Evolutionary conservation across 2,329 filamentous ascomycete species (phyloP).

Genomic region (Alternaria triticina): DNA sequence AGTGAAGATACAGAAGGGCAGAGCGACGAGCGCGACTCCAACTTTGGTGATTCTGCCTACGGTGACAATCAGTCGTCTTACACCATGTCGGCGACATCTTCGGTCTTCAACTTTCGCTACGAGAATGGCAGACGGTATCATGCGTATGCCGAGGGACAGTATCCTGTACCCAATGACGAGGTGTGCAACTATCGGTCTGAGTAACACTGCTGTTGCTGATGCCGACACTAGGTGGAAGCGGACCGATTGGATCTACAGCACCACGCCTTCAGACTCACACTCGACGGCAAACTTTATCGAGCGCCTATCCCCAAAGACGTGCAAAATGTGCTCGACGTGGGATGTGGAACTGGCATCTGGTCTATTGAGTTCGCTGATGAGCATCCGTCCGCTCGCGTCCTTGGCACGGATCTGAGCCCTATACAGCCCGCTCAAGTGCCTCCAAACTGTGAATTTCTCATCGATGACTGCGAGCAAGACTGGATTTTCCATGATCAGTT

Average conservation of each 20-base stretch:
- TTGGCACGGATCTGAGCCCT: conserved; percentile 45
- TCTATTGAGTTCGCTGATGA: conserved; percentile 41
- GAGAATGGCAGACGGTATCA: conserved; percentile 44
- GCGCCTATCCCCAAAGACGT: conserved; percentile 36
- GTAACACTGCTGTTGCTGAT: not conserved
- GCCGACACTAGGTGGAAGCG: conserved; percentile 29
- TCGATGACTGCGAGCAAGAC: conserved; percentile 52
- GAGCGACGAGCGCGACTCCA: conserved; percentile 39
- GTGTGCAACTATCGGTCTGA: conserved; percentile 14
- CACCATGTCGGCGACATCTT: conserved; percentile 41
- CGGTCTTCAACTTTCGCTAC: conserved; percentile 39
- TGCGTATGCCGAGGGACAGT: conserved; percentile 39
- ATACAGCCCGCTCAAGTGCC: conserved; percentile 42
- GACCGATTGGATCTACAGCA: conserved; percentile 43
- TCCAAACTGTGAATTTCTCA: conserved; percentile 43
- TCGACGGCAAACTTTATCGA: conserved; percentile 38
- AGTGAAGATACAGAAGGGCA: conserved; percentile 9
- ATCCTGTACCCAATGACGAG: conserved; percentile 43
- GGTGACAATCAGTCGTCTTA: conserved; percentile 15
- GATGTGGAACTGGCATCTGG: conserved; percentile 46
- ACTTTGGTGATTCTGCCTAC: conserved; percentile 27
- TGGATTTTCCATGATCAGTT: conserved; percentile 63
- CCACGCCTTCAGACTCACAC: conserved; percentile 42
- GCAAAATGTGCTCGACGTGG: conserved; percentile 41
- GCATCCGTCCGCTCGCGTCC: conserved; percentile 40